These are phyloP conservation scores for Citrus sinensis DNA, from an alignment of 345 rosid species.

Conservation along the genomic window DVS_A1.0 CM039165.1:37692001-37692500, in stretches of 20 bases:
- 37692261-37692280: slow-evolving; percentile 62
- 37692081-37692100: slow-evolving; percentile 35
- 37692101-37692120: slow-evolving; percentile 52
- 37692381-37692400: slow-evolving; percentile 61
- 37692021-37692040: slow-evolving; percentile 40
- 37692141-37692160: slow-evolving; percentile 64
- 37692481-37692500: slow-evolving; percentile 50
- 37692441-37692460: slow-evolving; percentile 40
- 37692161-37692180: slow-evolving; percentile 71
- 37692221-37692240: slow-evolving; percentile 70
- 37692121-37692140: slow-evolving; percentile 66
- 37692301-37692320: slow-evolving; percentile 50
- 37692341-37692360: slow-evolving; percentile 63
- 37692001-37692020: slow-evolving; percentile 36
- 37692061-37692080: slow-evolving; percentile 17
- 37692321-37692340: slow-evolving; percentile 56
- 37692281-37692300: slow-evolving; percentile 54
- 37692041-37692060: slow-evolving; percentile 24
- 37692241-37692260: slow-evolving; percentile 61
- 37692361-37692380: slow-evolving; percentile 40
- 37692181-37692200: slow-evolving; percentile 63
- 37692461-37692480: slow-evolving; percentile 60
- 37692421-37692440: slow-evolving; percentile 42
- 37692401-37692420: slow-evolving; percentile 51
- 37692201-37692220: slow-evolving; percentile 74